phyloP scores from a whole-genome alignment of 805 yeast genomes.

The Lipomyces yamanashiensis region DNA sequence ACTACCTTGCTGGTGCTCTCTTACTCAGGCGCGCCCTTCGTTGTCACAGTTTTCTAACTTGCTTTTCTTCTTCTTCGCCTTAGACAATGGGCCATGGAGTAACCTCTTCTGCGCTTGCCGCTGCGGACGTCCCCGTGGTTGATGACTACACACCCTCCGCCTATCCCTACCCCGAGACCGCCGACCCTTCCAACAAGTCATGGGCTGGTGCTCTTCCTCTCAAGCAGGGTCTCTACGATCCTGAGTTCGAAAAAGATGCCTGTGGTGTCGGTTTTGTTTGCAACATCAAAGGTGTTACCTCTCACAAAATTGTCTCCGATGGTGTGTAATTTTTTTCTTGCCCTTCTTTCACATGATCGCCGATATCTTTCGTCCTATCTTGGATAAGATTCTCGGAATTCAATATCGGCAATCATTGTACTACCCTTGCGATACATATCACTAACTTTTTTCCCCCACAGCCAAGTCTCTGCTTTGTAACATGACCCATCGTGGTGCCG shows the following conservation, averaged over 20 bases:
- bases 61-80: not conserved
- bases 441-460: not conserved
- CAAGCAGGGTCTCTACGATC: slow-evolving; percentile 89
- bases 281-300: slow-evolving; percentile 82
- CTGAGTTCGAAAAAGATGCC: slow-evolving; percentile 92
- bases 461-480: slow-evolving; percentile 76
- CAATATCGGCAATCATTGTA: not conserved
- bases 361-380: not conserved
- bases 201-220: slow-evolving; percentile 93
- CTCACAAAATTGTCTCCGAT: slow-evolving; percentile 93
- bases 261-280: slow-evolving; percentile 99
- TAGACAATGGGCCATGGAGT: slow-evolving; percentile 35
- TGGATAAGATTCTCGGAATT: not conserved
- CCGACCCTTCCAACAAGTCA: slow-evolving; percentile 68
- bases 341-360: not conserved
- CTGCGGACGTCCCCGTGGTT: slow-evolving; percentile 20
- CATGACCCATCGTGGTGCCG: slow-evolving; percentile 99
- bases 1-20: too few species aligned
- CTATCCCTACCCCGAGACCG: slow-evolving; percentile 29
- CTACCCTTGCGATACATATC: not conserved
- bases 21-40: not conserved
- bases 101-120: slow-evolving; percentile 22
- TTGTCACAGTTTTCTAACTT: not conserved
- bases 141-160: slow-evolving; percentile 31
- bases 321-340: slow-evolving; percentile 50